These are phyloP conservation scores for Pichia ethanolica DNA, from an alignment of 805 yeast species.

Conservation along the genomic window DNA sequence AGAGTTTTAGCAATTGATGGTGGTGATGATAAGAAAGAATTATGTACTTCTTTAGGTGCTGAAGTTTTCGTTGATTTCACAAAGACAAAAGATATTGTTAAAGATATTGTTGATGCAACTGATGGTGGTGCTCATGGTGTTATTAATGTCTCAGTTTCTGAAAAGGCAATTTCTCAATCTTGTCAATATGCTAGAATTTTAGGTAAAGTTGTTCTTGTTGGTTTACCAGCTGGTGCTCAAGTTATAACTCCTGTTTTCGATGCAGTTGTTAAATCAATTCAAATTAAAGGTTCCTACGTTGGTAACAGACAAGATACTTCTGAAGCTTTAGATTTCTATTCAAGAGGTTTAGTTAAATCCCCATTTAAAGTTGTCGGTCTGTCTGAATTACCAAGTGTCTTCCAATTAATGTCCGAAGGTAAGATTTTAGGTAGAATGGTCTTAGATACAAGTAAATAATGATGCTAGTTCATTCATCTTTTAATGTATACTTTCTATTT, in stretches of 20 bases:
- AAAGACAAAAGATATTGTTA: conserved; percentile 35
- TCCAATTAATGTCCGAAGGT: conserved; percentile 74
- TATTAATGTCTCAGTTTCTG: conserved; percentile 56
- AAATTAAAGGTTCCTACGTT: conserved; percentile 75
- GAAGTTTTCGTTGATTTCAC: conserved; percentile 54
- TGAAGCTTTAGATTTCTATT: conserved; percentile 66
- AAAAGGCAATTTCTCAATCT: conserved; percentile 44
- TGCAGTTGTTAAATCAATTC: conserved; percentile 65
- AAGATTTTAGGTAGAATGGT: conserved; percentile 85
- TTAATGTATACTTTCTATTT: neutral
- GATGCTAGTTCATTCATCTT: neutral
- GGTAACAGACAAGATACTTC: conserved; percentile 85
- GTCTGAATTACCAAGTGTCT: conserved; percentile 61
- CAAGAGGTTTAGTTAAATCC: conserved; percentile 57
- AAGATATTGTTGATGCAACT: conserved; percentile 34
- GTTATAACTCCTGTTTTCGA: conserved; percentile 62
- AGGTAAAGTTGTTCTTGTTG: conserved; percentile 59
- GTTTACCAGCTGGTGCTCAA: conserved; percentile 74
- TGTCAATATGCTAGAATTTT: conserved; percentile 50
- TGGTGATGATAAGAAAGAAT: conserved; percentile 56
- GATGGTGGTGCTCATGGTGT: conserved; percentile 58
- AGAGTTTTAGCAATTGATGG: conserved; percentile 68
- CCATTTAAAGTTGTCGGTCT: conserved; percentile 70
- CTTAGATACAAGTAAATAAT: conserved; percentile 62
- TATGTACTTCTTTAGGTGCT: conserved; percentile 52